Evolutionary conservation across 768 basidiomycete species (phyloP).

Genomic region (Lentinula edodes): DNA sequence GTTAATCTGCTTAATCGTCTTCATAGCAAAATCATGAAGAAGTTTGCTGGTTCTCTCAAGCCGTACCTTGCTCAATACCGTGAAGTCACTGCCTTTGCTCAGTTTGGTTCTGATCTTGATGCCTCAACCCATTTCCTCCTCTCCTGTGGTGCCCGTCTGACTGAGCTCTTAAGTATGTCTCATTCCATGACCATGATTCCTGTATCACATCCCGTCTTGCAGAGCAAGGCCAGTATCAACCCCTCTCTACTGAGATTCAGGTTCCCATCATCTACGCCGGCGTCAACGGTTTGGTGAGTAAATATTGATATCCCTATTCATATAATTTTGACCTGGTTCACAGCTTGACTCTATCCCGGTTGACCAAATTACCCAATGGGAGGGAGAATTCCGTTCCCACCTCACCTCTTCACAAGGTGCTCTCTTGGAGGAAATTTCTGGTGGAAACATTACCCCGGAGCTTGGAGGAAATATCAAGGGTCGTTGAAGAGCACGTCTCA

Average conservation of each 20-base stretch:
- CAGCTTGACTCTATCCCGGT: conserved; percentile 94
- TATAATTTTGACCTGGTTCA: conserved; percentile 3
- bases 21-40: conserved; percentile 96
- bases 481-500: conserved; percentile 83
- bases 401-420: conserved; percentile 65
- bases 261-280: conserved; percentile 99
- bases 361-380: conserved; percentile 91
- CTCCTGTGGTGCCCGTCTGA: conserved; percentile 95
- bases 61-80: conserved; percentile 99
- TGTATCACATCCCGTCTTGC: conserved; percentile 15
- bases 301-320: background rate
- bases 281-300: conserved; percentile 93
- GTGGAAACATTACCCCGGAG: conserved; percentile 81
- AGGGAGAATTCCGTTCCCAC: conserved; percentile 87
- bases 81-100: conserved; percentile 99
- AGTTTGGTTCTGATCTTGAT: conserved; percentile 99
- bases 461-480: conserved; percentile 93
- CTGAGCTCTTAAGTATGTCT: conserved; percentile 83
- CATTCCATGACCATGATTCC: background rate
- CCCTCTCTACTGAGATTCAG: conserved; percentile 91
- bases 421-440: conserved; percentile 81
- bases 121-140: conserved; percentile 99
- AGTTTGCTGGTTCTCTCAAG: conserved; percentile 99
- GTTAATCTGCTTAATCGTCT: conserved; percentile 1
- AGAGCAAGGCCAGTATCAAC: conserved; percentile 99